Base-by-base conservation (phyloP, 345 rosid genomes). In the Rhodamnia rubescens region DNA sequence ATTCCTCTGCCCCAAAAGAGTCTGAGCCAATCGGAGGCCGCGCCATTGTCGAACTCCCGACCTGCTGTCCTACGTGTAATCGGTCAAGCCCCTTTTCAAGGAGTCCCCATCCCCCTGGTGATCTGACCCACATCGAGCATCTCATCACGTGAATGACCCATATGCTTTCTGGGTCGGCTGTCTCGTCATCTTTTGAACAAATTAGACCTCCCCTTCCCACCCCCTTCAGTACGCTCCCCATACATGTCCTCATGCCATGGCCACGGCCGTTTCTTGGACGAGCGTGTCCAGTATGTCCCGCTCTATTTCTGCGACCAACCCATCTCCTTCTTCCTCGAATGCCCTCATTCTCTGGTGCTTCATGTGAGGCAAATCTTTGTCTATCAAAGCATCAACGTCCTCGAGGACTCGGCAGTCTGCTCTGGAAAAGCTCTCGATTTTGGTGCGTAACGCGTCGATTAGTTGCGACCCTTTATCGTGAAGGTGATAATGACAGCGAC, bases 361-460 rank as follows among this genome's bases (percentile, higher is more conserved):
- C 80, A 69, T 69, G 26, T 1, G 80, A 36, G 80, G 55, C 40
- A 85, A 26, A 50, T 87, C 89, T n/a, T 12, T 40, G 27, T 85
- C 89, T 21, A 87, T 74, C 50, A 87, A 44, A 21, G 85, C 57
- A 55, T 87, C 87, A 32, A 87, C 82, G 55, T 84, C 88, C 26
- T 87, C 86, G 15, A 87, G 86, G 50, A 53, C 84, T 44, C 74
- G 86, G 82, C 88, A 87, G 55, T 84, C 82, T 11, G 82, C 86
- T 49, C 84, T 14, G 5, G 88, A 86, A 50, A 59, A 84, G 74
- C 86, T 82, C 74, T 54, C n/a, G 64, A 87, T 64, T 53, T 69
- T 81, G 13, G 85, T 22, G 64, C 47, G 21, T 15, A 84, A 36
- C 16, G 44, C 56, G 53, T 86, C 83, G 47, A 86, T 55, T 13